These are phyloP conservation scores for Nelumbo lutea DNA, from an alignment of 164 flowering plant species.

Conservation along the genomic window DNA sequence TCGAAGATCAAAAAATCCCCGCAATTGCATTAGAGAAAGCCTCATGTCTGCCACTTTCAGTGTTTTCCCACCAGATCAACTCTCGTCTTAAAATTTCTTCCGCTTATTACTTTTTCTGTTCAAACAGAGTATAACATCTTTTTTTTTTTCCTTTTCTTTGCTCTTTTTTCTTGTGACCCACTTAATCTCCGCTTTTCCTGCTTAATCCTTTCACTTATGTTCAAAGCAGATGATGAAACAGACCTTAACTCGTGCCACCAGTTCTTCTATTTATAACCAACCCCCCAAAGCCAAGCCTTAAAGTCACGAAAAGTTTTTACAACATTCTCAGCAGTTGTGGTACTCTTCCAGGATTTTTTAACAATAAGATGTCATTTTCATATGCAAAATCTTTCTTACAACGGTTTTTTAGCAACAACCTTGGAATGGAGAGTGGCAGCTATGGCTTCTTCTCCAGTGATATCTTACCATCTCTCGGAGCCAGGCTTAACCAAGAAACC, in stretches of 20 bases:
- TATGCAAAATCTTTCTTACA: conserved; percentile 43
- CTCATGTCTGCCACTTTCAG: conserved; percentile 59
- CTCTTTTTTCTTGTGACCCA: conserved; percentile 8
- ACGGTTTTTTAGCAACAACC: conserved; percentile 52
- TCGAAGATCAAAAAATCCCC: conserved; percentile 5
- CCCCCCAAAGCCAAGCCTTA: conserved; percentile 3
- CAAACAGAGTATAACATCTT: neutral
- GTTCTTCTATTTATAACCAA: conserved; percentile 26
- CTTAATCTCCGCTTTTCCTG: neutral
- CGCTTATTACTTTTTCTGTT: neutral
- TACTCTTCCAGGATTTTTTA: conserved; percentile 7
- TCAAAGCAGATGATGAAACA: neutral
- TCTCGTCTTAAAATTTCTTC: neutral
- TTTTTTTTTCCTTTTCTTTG: conserved; percentile 1
- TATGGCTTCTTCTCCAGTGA: conserved; percentile 53
- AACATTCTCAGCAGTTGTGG: conserved; percentile 12
- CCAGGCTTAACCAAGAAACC: conserved; percentile 60
- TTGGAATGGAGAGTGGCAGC: conserved; percentile 23
- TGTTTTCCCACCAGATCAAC: conserved; percentile 9
- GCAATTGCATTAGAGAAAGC: conserved; percentile 27
- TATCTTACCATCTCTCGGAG: conserved; percentile 89
- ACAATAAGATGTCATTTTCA: conserved; percentile 44
- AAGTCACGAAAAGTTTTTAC: conserved; percentile 20
- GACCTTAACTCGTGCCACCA: conserved; percentile 17
- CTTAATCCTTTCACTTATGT: neutral